These are phyloP conservation scores for Neophaeococcomyces aloes DNA, from an alignment of 2,329 filamentous ascomycete genomes.

Conservation along the genomic window DNA sequence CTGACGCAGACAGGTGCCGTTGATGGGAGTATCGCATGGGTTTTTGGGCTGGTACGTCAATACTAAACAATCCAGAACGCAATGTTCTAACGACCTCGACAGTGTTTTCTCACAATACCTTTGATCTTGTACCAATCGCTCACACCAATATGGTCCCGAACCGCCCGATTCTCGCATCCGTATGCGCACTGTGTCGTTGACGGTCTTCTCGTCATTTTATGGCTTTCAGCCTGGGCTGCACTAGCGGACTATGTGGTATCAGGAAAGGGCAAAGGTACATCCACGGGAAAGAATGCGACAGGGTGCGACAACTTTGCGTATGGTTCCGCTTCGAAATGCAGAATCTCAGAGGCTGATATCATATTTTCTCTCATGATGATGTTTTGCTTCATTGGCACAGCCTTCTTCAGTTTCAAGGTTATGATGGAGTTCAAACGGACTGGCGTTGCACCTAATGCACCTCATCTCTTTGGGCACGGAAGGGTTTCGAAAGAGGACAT, in stretches of 20 bases:
- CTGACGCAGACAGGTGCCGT: slow-evolving; percentile 44
- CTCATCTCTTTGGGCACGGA: not conserved
- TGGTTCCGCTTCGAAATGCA: slow-evolving; percentile 46
- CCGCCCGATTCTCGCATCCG: slow-evolving; percentile 48
- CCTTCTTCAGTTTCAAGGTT: slow-evolving; percentile 44
- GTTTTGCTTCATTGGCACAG: slow-evolving; percentile 46
- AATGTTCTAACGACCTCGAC: not conserved
- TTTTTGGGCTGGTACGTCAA: slow-evolving; percentile 34
- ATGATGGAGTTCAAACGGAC: slow-evolving; percentile 47
- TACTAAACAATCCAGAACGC: not conserved
- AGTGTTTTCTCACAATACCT: slow-evolving; percentile 52
- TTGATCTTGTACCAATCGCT: slow-evolving; percentile 50
- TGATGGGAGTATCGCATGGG: slow-evolving; percentile 46
- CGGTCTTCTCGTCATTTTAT: slow-evolving; percentile 44
- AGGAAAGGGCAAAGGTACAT: slow-evolving; percentile 43
- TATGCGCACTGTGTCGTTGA: slow-evolving; percentile 51
- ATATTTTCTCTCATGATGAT: slow-evolving; percentile 49
- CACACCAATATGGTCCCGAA: slow-evolving; percentile 51
- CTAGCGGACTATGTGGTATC: slow-evolving; percentile 46
- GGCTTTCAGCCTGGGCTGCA: slow-evolving; percentile 49
- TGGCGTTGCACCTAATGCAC: slow-evolving; percentile 40
- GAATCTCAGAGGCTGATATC: slow-evolving; percentile 44
- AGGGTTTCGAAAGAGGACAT: not conserved
- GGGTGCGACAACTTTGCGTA: slow-evolving; percentile 47
- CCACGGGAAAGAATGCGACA: slow-evolving; percentile 32